These are phyloP conservation scores for Corylus heterophylla DNA, from an alignment of 306 rosid genomes.

Conservation along the genomic window DNA sequence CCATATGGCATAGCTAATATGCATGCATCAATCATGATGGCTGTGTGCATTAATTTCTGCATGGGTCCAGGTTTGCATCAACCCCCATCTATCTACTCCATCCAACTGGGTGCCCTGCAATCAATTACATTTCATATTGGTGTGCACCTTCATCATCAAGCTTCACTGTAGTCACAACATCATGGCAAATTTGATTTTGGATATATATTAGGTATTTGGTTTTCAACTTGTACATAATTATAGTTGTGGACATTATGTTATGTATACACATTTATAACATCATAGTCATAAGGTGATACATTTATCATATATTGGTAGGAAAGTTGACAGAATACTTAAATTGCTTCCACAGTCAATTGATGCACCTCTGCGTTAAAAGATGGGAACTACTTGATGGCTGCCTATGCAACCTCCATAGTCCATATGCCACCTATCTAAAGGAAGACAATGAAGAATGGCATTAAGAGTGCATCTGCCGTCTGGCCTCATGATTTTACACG, in stretches of 20 bases:
- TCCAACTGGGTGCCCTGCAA: slow-evolving; percentile 10
- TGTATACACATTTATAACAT: background rate
- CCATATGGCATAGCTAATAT: slow-evolving; percentile 20
- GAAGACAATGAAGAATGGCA: background rate
- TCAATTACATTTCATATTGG: slow-evolving; percentile 5
- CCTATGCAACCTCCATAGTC: background rate
- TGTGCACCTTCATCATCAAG: background rate
- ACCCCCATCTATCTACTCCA: background rate
- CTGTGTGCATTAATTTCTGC: background rate
- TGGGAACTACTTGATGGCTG: background rate
- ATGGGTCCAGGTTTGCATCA: background rate
- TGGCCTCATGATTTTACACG: no score
- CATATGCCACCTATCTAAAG: background rate
- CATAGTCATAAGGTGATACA: no score
- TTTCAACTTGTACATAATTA: slow-evolving; percentile 1
- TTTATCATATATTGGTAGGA: no score
- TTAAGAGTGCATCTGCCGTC: no score
- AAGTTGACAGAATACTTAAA: no score
- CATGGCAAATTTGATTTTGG: background rate
- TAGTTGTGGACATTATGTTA: background rate
- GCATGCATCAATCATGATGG: slow-evolving; percentile 20
- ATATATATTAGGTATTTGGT: background rate
- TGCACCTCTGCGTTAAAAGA: no score
- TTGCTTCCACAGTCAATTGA: no score
- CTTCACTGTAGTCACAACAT: background rate